Evolutionary conservation across 2,329 filamentous ascomycete species (phyloP).

Genomic region (Aspergillus pseudoterreus): DNA sequence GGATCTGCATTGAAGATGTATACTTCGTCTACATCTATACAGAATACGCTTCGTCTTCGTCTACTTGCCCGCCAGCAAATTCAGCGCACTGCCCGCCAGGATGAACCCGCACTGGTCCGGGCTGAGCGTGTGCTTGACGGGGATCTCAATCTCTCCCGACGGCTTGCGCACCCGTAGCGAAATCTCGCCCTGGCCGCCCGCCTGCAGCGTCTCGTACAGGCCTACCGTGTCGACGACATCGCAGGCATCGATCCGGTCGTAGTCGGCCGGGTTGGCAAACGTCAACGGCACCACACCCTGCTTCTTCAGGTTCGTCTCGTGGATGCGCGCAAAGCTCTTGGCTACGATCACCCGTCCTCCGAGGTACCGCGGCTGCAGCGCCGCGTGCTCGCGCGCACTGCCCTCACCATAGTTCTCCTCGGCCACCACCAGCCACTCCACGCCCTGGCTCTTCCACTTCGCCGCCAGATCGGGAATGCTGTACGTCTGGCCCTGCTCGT

Average conservation of each 20-base stretch:
- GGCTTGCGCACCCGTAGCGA: conserved; percentile 19
- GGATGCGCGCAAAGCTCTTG: conserved; percentile 87
- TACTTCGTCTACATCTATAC: no score
- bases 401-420: conserved; percentile 98
- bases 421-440: conserved; percentile 88
- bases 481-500: conserved; percentile 68
- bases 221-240: conserved; percentile 82
- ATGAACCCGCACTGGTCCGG: conserved; percentile 91
- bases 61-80: conserved; percentile 56
- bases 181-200: conserved; percentile 20
- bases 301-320: conserved; percentile 96
- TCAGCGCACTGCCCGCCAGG: conserved; percentile 87
- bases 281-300: conserved; percentile 94
- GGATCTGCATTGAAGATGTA: no score
- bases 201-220: conserved; percentile 70
- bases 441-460: conserved; percentile 71
- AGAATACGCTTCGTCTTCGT: no score
- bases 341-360: conserved; percentile 78
- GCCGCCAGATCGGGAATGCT: conserved; percentile 85
- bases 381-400: conserved; percentile 83
- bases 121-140: conserved; percentile 82
- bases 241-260: conserved; percentile 75
- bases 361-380: conserved; percentile 85
- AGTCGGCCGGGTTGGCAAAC: conserved; percentile 83
- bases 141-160: conserved; percentile 63